Base-by-base conservation (phyloP, 495 filamentous ascomycete species). In the Oidiodendron maius region DNA sequence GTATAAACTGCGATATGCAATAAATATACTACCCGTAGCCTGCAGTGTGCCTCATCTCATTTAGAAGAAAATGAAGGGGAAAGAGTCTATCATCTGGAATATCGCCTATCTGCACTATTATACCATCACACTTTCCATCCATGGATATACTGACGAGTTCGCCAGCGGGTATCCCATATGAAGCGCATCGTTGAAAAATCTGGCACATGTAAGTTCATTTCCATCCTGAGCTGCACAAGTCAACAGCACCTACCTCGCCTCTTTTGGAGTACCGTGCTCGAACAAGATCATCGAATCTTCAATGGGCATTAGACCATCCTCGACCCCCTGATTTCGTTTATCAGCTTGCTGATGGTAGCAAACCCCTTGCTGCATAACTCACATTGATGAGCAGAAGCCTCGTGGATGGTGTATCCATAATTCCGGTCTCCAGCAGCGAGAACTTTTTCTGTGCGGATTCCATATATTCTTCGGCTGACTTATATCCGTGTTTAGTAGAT, bases 231-330 rank as follows among this genome's bases (percentile, higher is more conserved):
- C n/a, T n/a, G n/a, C n/a, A n/a, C 5, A 13, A 10, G n/a, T 18
- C 3, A 47, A 37, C 18, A 35, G 35, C 40, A 12, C 23, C 25
- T 48, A 55, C 41, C 53, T 48, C 23, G 73, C 83, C 62, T 90
- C 86, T 69, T 90, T 91, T 23, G 81, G 79, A 46, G 72, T 71
- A 11, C 85, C 86, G 51, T 88, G 77, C 59, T 85, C 80, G 48
- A 87, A 73, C 13, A 79, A 67, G 54, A 81, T 65, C 60, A 77
- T 79, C 50, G 73, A 89, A 61, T 90, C 86, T 55, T 89, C 85
- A 48, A 90, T 84, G 0, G 86, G 87, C 65, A 87, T 85, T 39
- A 89, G 71, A 6, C 82, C 84, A 51, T 88, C 84, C 26, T 77
- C 68, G 8, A 75, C 77, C 11, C 85, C 84, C 52, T 55, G 25